Evolutionary conservation across 495 filamentous ascomycete genomes (phyloP).

Genomic region (Tuber melanosporum): DNA sequence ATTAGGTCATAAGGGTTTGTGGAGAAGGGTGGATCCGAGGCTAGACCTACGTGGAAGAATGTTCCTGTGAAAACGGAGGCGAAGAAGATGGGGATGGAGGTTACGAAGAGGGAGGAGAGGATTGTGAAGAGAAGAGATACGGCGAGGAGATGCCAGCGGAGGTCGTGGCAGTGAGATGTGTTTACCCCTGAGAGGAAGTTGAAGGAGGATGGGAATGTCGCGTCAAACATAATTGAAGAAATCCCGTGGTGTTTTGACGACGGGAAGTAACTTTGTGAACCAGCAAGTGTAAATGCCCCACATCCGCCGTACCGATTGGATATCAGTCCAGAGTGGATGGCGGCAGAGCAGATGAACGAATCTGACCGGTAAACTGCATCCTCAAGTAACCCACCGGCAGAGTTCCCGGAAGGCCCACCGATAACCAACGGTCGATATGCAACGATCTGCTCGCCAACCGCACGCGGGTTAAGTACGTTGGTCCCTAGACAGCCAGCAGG

Average conservation of each 20-base stretch:
- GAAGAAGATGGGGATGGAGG: constrained; percentile 63
- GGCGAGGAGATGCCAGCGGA: constrained; percentile 67
- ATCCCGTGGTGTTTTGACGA: constrained; percentile 59
- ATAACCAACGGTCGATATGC: constrained; percentile 66
- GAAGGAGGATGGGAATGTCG: constrained; percentile 70
- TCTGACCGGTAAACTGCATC: constrained; percentile 65
- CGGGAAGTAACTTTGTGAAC: constrained; percentile 58
- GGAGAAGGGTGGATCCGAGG: constrained; percentile 63
- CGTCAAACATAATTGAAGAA: constrained; percentile 61
- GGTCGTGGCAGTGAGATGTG: constrained; percentile 55
- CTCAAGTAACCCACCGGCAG: constrained; percentile 26
- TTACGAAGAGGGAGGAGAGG: constrained; percentile 61
- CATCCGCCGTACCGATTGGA: constrained; percentile 66
- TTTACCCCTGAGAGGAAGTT: constrained; percentile 49
- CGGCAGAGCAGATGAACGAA: constrained; percentile 74
- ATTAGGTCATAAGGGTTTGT: constrained; percentile 53
- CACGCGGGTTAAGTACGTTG: constrained; percentile 62
- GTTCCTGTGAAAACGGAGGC: constrained; percentile 63
- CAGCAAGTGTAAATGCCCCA: constrained; percentile 63
- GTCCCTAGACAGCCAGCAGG: constrained; percentile 61
- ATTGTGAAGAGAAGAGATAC: constrained; percentile 62
- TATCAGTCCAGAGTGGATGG: constrained; percentile 71
- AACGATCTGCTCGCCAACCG: constrained; percentile 66
- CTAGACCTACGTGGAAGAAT: constrained; percentile 72
- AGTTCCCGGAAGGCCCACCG: constrained; percentile 58